Evolutionary conservation across 2,329 filamentous ascomycete genomes (phyloP), one percentile per base, ranked within the genome.

Genomic region (Sclerotinia trifoliorum): DNA sequence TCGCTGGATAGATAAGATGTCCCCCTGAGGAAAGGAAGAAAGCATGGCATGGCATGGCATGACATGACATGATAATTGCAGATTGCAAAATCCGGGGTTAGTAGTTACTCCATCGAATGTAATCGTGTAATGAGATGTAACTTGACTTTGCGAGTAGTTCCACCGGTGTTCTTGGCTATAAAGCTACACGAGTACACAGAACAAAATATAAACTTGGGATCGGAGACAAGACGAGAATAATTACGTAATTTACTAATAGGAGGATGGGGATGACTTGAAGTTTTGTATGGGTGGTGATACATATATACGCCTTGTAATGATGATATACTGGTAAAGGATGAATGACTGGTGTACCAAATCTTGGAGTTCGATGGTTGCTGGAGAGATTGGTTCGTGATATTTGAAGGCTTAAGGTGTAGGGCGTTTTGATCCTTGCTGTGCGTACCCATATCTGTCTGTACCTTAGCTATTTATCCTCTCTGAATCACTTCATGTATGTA

Each of bases 161-260:
- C n/a, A n/a, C n/a, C n/a, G n/a, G n/a, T n/a, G n/a, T n/a, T 42
- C 39, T 42, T 42, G 39, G 39, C 39, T 15, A 39, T 39, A 13
- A 15, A 5, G 52, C 52, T 13, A 55, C 26, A n/a, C n/a, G n/a
- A n/a, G n/a, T n/a, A n/a, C n/a, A 55, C 35, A 35, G 26, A 21
- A 55, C 11, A 32, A 19, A 2, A 29, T 32, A 21, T 11, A 29
- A 35, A 55, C 21, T 32, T 35, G 26, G 19, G 29, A 35, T 19
- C 52, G 52, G 32, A 56, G 32, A 29, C 54, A 39, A 10, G 5
- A 21, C 10, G 39, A 42, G 13, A 17, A 42, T 4, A 35, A 10
- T 56, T 56, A 56, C 54, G 54, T 39, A 56, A 56, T 56, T 11
- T 56, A 8, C 54, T n/a, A 32, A 15, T 39, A 29, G n/a, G n/a